phyloP scores from a whole-genome alignment of 805 yeast genomes.

The Candida adriatica region DNA sequence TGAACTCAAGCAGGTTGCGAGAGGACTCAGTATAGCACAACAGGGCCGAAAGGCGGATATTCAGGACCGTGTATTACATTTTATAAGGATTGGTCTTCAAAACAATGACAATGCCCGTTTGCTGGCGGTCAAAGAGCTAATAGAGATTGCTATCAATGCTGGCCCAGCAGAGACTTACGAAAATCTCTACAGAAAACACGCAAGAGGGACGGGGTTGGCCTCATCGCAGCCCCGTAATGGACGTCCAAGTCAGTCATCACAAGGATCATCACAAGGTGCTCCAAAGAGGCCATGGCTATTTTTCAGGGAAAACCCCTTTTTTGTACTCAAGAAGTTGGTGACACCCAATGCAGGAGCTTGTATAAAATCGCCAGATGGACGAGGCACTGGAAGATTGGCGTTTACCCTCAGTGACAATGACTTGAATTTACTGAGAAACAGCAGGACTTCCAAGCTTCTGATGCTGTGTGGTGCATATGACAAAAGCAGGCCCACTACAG shows the following conservation, averaged over 20 bases:
- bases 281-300: constrained; percentile 33
- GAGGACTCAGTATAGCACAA: constrained; percentile 39
- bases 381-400: constrained; percentile 37
- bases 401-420: constrained; percentile 42
- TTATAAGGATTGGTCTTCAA: constrained; percentile 35
- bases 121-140: constrained; percentile 37
- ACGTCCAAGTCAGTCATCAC: constrained; percentile 10
- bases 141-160: constrained; percentile 27
- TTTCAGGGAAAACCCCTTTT: constrained; percentile 54
- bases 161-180: background rate
- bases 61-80: constrained; percentile 44
- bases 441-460: constrained; percentile 33
- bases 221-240: too few species aligned
- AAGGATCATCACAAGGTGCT: constrained; percentile 3
- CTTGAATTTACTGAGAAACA: constrained; percentile 26
- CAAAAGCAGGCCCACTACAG: constrained; percentile 15
- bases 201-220: too few species aligned
- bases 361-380: constrained; percentile 31
- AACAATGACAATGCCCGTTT: constrained; percentile 37
- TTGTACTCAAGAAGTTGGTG: constrained; percentile 38
- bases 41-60: constrained; percentile 60
- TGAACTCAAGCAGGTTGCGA: constrained; percentile 46
- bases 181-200: background rate
- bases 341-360: constrained; percentile 42
- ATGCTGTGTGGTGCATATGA: constrained; percentile 48